Evolutionary conservation across 1,284 basidiomycete species (phyloP).

Genomic region (Irpex lacteus): DNA sequence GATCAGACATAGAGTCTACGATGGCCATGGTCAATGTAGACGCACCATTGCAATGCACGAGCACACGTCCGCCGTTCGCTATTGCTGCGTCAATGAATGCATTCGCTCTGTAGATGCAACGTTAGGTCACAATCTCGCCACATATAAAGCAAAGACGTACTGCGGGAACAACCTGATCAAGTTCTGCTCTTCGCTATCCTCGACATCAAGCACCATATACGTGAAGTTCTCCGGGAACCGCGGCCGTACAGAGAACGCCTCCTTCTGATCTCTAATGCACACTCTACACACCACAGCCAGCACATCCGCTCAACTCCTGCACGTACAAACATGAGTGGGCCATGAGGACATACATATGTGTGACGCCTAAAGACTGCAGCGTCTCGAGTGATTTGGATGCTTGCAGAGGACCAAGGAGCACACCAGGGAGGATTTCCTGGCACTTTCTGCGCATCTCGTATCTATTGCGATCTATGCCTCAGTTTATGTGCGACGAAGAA

Average conservation of each 20-base stretch:
- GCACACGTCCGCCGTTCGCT: constrained; percentile 64
- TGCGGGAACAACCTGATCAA: constrained; percentile 79
- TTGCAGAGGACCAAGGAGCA: constrained; percentile 87
- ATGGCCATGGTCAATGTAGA: constrained; percentile 5
- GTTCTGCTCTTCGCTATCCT: constrained; percentile 90
- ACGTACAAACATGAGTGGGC: constrained; percentile 5
- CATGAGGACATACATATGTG: constrained; percentile 76
- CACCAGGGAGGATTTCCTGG: constrained; percentile 85
- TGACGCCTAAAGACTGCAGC: constrained; percentile 66
- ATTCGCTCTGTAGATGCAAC: constrained; percentile 51
- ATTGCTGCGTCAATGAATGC: constrained; percentile 80
- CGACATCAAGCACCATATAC: constrained; percentile 84
- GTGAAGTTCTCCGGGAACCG: constrained; percentile 79
- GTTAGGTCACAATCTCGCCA: background rate
- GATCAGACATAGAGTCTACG: background rate
- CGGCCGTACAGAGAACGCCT: constrained; percentile 84
- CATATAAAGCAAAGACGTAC: constrained; percentile 38
- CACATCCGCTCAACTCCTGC: background rate
- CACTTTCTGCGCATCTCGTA: constrained; percentile 95
- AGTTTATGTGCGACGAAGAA: background rate
- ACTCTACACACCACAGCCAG: constrained; percentile 46
- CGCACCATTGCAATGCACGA: constrained; percentile 90
- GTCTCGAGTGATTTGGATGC: constrained; percentile 77
- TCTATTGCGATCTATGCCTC: constrained; percentile 36
- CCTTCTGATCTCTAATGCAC: constrained; percentile 84